phyloP scores from a whole-genome alignment of 139 green algal genomes.

The Eudorina sp. region DNA sequence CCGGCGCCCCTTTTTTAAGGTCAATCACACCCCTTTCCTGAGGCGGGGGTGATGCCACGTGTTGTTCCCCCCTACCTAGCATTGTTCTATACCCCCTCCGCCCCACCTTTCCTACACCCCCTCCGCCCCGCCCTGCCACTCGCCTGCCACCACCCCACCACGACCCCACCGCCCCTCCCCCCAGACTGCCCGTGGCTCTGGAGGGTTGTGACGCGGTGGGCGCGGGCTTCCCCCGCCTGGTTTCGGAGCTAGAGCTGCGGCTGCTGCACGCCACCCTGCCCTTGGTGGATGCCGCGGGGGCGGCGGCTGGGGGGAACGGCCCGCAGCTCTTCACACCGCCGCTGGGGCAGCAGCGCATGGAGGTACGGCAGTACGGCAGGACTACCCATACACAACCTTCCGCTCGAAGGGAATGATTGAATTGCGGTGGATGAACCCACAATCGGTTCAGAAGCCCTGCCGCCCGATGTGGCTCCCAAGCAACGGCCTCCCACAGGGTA shows the following conservation, averaged over 20 bases:
- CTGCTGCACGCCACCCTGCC: conserved; percentile 47
- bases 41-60: no score
- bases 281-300: background rate
- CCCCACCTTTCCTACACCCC: background rate
- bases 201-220: conserved; percentile 22
- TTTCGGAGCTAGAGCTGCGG: background rate
- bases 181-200: conserved; percentile 10
- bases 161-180: background rate
- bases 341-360: conserved; percentile 33
- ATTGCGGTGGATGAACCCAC: no score
- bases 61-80: no score
- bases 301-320: background rate
- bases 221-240: background rate
- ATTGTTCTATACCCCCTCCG: no score
- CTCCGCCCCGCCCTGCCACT: background rate
- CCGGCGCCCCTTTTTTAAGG: no score
- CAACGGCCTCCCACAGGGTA: no score
- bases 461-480: no score
- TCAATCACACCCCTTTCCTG: no score
- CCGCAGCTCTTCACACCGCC: conserved; percentile 14
- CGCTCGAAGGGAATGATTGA: no score
- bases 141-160: background rate
- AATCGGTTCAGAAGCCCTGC: no score
- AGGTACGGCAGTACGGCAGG: background rate
- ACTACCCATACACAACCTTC: no score